These are phyloP conservation scores for Mimosa bimucronata DNA, from an alignment of 306 rosid genomes.

Conservation along the genomic window DNA sequence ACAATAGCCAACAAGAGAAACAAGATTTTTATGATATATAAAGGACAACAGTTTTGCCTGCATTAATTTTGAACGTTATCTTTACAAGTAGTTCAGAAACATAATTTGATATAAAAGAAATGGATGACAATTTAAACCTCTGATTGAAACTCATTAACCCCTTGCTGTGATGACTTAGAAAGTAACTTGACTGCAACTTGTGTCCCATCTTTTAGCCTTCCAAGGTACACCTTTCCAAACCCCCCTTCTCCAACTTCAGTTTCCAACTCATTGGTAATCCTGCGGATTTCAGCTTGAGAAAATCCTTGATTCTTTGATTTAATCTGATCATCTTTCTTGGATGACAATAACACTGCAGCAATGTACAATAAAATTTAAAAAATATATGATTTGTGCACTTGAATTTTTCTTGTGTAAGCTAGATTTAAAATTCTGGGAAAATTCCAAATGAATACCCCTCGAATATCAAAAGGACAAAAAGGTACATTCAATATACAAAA, in stretches of 20 bases:
- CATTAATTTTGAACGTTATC: too few relatives aligned
- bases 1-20: conserved; percentile 40
- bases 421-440: too few relatives aligned
- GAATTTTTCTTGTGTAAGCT: neutral
- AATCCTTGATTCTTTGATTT: conserved; percentile 33
- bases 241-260: conserved; percentile 55
- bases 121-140: conserved; percentile 37
- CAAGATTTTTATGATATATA: conserved; percentile 40
- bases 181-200: conserved; percentile 55
- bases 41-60: conserved; percentile 30
- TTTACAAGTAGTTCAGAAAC: too few relatives aligned
- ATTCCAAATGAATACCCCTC: too few relatives aligned
- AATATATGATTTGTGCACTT: neutral
- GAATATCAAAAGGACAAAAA: too few relatives aligned
- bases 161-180: conserved; percentile 48
- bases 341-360: neutral
- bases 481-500: too few relatives aligned
- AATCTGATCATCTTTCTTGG: neutral
- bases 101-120: too few relatives aligned
- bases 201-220: conserved; percentile 30
- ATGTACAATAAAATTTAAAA: neutral
- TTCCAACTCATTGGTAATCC: conserved; percentile 46
- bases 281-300: conserved; percentile 35
- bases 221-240: conserved; percentile 54
- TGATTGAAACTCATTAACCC: conserved; percentile 41